A percentile compares a stretch with the other conserved stretches of the same genome.
Conservation (phyloP, 306 rosid genomes). For the Luffa aegyptiaca region DNA sequence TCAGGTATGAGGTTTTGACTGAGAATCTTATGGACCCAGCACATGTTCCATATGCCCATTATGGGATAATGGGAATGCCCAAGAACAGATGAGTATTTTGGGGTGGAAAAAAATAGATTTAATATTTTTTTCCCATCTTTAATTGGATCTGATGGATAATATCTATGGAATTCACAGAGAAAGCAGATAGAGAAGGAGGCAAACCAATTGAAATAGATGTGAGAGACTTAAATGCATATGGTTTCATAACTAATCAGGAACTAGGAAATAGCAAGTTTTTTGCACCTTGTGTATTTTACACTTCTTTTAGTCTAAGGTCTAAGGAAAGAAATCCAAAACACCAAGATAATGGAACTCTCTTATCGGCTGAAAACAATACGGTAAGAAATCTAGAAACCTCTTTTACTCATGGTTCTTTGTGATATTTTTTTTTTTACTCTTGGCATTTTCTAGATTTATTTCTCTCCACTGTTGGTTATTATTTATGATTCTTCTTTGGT, state of each 20-base stretch:
- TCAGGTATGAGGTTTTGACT: constrained; percentile 10
- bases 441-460: background rate
- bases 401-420: background rate
- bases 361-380: background rate
- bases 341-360: constrained; percentile 11
- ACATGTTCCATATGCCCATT: constrained; percentile 14
- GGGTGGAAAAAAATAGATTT: background rate
- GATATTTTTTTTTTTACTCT: background rate
- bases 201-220: constrained; percentile 59
- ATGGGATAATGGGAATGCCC: background rate
- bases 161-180: constrained; percentile 28
- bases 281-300: constrained; percentile 57
- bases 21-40: constrained; percentile 20
- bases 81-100: constrained; percentile 4
- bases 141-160: background rate
- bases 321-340: constrained; percentile 6
- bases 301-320: background rate
- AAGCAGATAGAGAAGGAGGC: constrained; percentile 91
- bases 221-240: constrained; percentile 36
- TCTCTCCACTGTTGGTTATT: background rate
- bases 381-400: background rate
- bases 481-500: background rate
- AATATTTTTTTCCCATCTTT: background rate
- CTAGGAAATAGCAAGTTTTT: constrained; percentile 38
- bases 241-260: constrained; percentile 48